These are phyloP conservation scores for Rutidosis leptorrhynchoides DNA, from an alignment of 129 eudicot species.

Conservation along the genomic window DNA sequence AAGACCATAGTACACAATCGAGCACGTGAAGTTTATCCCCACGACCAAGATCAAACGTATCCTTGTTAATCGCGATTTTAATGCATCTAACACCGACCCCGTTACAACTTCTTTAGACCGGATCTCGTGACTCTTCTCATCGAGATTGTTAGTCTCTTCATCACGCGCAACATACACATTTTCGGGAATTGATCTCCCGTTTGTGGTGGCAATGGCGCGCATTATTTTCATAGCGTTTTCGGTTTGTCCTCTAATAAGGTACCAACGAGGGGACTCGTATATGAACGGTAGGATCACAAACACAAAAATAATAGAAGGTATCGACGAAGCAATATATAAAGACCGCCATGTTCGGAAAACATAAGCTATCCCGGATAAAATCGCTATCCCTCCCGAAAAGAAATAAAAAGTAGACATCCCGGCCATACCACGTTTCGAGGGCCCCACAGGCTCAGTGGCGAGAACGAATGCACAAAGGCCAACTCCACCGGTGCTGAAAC, in stretches of 20 bases:
- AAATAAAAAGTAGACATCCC: constrained; percentile 98
- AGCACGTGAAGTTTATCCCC: constrained; percentile 62
- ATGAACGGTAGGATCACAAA: constrained; percentile 58
- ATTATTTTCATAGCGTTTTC: constrained; percentile 62
- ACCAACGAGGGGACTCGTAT: constrained; percentile 96
- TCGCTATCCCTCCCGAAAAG: constrained; percentile 84
- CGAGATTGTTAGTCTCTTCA: constrained; percentile 39
- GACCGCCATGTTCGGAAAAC: constrained; percentile 67
- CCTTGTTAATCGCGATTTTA: constrained; percentile 55
- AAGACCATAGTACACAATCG: constrained; percentile 84
- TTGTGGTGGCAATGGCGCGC: constrained; percentile 48
- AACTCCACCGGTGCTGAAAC: constrained; percentile 89
- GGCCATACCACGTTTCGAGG: constrained; percentile 71
- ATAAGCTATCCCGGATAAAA: constrained; percentile 73
- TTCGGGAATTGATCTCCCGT: constrained; percentile 50
- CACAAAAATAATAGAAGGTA: constrained; percentile 74
- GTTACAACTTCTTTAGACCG: constrained; percentile 33
- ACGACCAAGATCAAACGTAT: constrained; percentile 60
- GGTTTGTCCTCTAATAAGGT: constrained; percentile 59
- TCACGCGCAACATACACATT: constrained; percentile 57
- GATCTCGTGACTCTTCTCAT: constrained; percentile 14
- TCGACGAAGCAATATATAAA: constrained; percentile 69
- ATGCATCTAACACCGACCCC: constrained; percentile 65
- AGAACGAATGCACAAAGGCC: constrained; percentile 94
- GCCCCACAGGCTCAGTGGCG: constrained; percentile 94